Evolutionary conservation across 2,329 filamentous ascomycete species (phyloP).

Genomic region (Chrysoporthe puriensis): DNA sequence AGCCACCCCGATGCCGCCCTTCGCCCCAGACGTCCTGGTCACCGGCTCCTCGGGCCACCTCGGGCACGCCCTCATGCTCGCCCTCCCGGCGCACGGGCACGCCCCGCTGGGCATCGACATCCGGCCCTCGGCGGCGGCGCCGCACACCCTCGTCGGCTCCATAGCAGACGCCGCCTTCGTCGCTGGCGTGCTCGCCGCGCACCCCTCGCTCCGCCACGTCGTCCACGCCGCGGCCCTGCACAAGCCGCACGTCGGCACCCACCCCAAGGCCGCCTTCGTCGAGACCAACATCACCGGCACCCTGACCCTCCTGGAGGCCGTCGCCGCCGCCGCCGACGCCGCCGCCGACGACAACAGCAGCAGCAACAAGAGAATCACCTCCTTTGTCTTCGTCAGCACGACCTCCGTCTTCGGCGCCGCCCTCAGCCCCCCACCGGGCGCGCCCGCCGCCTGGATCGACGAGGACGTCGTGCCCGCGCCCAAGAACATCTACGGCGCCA

Average conservation of each 20-base stretch:
- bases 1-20: not conserved
- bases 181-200: constrained; percentile 35
- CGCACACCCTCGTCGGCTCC: constrained; percentile 39
- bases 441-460: constrained; percentile 49
- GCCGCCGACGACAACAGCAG: not conserved
- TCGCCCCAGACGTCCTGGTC: constrained; percentile 44
- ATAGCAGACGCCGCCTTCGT: constrained; percentile 43
- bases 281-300: constrained; percentile 51
- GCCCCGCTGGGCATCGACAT: constrained; percentile 50
- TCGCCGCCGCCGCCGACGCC: constrained; percentile 29
- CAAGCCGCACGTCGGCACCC: constrained; percentile 51
- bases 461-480: constrained; percentile 45
- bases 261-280: constrained; percentile 48
- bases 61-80: constrained; percentile 50
- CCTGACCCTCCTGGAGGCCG: constrained; percentile 46
- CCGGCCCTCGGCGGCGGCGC: constrained; percentile 30
- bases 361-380: constrained; percentile 31
- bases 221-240: constrained; percentile 51
- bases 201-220: constrained; percentile 43
- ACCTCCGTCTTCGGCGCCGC: constrained; percentile 50
- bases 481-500: constrained; percentile 55
- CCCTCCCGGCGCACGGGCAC: constrained; percentile 44
- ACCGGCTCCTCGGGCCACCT: constrained; percentile 53
- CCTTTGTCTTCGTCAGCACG: constrained; percentile 51
- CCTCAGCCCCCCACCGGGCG: constrained; percentile 37